phyloP scores from a whole-genome alignment of 352 stramenopile species.

The Phytophthora europaea region DNA sequence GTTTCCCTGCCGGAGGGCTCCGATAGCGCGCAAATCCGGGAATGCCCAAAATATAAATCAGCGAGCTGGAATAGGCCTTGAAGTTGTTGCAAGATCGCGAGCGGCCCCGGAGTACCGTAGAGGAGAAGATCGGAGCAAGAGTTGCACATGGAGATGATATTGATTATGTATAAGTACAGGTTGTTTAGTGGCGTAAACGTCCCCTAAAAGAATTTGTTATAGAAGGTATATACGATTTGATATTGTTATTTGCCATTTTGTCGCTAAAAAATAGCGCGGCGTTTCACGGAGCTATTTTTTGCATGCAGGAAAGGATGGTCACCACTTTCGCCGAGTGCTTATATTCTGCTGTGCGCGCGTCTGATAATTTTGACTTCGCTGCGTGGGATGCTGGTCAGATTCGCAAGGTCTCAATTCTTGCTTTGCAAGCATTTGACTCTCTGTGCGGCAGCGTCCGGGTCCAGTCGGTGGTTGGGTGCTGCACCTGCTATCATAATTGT shows the following conservation, averaged over 20 bases:
- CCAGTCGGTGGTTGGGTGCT: too few species aligned
- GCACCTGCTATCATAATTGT: too few species aligned
- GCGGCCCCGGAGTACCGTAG: conserved; percentile 1
- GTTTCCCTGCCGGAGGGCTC: too few species aligned
- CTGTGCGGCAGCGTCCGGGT: background rate
- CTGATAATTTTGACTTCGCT: background rate
- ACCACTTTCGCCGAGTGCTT: background rate
- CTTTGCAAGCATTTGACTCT: background rate
- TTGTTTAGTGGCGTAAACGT: background rate
- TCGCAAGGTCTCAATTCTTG: conserved; percentile 1
- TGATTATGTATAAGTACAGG: background rate
- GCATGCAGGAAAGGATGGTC: background rate
- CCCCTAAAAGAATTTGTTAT: background rate
- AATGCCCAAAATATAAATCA: conserved; percentile 30
- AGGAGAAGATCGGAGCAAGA: background rate
- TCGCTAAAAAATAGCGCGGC: background rate
- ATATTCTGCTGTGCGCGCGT: background rate
- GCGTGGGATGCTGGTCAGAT: background rate
- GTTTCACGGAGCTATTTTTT: background rate
- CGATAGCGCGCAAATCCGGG: conserved; percentile 29
- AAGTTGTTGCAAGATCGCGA: conserved; percentile 30
- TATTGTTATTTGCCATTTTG: background rate
- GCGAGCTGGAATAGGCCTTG: conserved; percentile 12
- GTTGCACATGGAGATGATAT: background rate
- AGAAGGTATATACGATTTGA: background rate